phyloP scores from a whole-genome alignment of 768 basidiomycete species.

The Suillus discolor region DNA sequence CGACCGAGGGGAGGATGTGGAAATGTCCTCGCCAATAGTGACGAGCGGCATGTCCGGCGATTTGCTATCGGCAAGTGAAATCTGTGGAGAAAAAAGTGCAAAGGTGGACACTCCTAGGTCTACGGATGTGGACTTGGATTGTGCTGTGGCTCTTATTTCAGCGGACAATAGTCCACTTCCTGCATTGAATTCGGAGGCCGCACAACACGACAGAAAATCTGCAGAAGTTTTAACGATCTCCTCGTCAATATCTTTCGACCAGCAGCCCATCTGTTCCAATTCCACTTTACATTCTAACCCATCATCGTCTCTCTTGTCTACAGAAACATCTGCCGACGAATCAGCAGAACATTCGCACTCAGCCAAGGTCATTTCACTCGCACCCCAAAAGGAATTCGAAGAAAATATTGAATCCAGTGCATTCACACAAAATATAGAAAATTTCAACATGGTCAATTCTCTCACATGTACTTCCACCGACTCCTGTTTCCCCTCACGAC shows the following conservation, averaged over 20 bases:
- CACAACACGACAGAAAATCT: neutral
- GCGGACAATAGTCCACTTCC: neutral
- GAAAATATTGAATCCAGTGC: slow-evolving; percentile 42
- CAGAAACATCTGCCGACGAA: neutral
- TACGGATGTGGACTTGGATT: neutral
- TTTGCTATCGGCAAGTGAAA: neutral
- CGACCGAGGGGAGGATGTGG: slow-evolving; percentile 11
- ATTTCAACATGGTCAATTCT: neutral
- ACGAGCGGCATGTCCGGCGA: neutral
- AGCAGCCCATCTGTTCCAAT: neutral
- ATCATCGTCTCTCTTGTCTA: neutral
- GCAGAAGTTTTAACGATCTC: neutral
- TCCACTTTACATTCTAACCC: neutral
- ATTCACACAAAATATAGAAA: slow-evolving; percentile 32
- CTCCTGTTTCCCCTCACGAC: neutral
- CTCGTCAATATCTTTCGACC: neutral
- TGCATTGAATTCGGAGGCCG: neutral
- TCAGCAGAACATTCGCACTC: neutral
- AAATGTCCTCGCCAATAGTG: slow-evolving; percentile 12
- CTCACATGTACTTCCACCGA: neutral
- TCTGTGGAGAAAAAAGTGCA: neutral
- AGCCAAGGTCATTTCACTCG: slow-evolving; percentile 24
- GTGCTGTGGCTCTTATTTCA: neutral
- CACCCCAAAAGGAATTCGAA: slow-evolving; percentile 48
- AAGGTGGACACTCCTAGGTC: neutral